A percentile compares a stretch with the other conserved stretches of the same genome.
These are phyloP conservation scores for Eutrema japonicum DNA, from an alignment of 345 rosid species.

Conservation along the genomic window DNA sequence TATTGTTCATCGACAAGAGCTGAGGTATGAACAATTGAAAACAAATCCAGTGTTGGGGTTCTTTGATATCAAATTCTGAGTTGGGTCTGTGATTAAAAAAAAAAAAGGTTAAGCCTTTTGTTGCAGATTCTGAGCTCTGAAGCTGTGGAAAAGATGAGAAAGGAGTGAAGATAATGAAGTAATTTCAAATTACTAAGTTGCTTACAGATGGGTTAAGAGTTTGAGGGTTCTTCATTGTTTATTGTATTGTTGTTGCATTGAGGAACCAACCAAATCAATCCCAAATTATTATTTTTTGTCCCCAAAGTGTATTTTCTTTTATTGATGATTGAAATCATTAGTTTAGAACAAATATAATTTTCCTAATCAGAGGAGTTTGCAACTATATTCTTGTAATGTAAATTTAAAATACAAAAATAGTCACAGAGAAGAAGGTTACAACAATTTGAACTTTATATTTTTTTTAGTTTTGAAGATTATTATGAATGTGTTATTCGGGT, in stretches of 20 bases:
- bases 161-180: constrained; percentile 13
- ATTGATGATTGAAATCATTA: neutral
- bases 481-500: neutral
- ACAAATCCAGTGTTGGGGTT: constrained; percentile 7
- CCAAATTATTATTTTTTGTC: neutral
- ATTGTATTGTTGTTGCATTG: constrained; percentile 31
- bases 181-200: too few relatives aligned
- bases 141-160: constrained; percentile 23
- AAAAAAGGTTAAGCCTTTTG: constrained; percentile 6
- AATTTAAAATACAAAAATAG: neutral
- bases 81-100: constrained; percentile 9
- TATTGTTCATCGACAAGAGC: constrained; percentile 21
- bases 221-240: constrained; percentile 34
- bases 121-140: constrained; percentile 36
- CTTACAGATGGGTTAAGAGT: constrained; percentile 2
- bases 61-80: constrained; percentile 7
- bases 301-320: constrained; percentile 17
- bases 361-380: neutral
- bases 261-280: constrained; percentile 29
- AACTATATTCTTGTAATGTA: constrained; percentile 4
- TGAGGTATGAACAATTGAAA: constrained; percentile 16
- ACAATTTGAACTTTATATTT: neutral
- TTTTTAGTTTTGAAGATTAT: neutral
- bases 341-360: neutral
- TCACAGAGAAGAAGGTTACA: neutral